phyloP scores from a whole-genome alignment of 768 basidiomycete genomes.

The Hygrophoropsis aurantiaca region DNA sequence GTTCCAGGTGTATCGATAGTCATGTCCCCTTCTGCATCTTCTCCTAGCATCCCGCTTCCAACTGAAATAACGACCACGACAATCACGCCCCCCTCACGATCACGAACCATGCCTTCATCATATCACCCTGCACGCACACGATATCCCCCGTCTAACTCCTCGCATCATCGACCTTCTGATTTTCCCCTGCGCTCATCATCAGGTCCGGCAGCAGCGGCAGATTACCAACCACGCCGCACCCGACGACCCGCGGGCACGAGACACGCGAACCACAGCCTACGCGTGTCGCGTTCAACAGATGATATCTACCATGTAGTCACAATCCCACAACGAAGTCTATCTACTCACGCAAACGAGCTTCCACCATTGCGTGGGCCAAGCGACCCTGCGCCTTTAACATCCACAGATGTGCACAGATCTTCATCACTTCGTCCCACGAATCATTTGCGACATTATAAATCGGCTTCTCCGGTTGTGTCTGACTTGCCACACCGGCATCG shows the following conservation, averaged over 20 bases:
- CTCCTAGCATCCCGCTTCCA: constrained; percentile 1
- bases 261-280: constrained; percentile 9
- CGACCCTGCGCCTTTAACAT: too few relatives aligned
- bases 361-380: too few relatives aligned
- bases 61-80: constrained; percentile 2
- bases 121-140: neutral
- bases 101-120: too few relatives aligned
- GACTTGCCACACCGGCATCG: neutral
- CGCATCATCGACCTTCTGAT: constrained; percentile 5
- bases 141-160: neutral
- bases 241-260: constrained; percentile 3
- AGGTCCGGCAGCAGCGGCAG: too few relatives aligned
- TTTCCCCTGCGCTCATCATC: neutral
- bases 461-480: constrained; percentile 11
- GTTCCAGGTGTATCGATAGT: too few relatives aligned
- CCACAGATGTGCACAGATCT: too few relatives aligned
- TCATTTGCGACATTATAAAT: constrained; percentile 20
- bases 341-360: too few relatives aligned
- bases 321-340: neutral
- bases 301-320: constrained; percentile 16
- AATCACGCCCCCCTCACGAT: neutral
- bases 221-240: neutral
- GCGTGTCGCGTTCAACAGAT: constrained; percentile 21
- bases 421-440: constrained; percentile 4
- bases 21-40: constrained; percentile 1